These are phyloP conservation scores for Aureobasidium sp. DNA, from an alignment of 2,329 filamentous ascomycete species.

Conservation along the genomic window DNA sequence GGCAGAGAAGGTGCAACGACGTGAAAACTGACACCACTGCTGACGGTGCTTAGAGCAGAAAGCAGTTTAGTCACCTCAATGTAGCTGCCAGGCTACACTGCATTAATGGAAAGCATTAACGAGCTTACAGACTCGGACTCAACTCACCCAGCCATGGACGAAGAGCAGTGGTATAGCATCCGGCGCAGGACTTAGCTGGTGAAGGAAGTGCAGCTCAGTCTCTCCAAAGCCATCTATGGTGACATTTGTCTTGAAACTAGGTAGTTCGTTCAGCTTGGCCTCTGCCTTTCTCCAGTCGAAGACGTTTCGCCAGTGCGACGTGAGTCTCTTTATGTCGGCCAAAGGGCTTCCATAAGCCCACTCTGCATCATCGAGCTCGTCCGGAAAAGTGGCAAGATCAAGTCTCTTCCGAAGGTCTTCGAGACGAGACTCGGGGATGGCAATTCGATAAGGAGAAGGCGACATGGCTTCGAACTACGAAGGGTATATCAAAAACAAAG, in stretches of 20 bases:
- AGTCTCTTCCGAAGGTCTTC: constrained; percentile 52
- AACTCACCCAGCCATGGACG: constrained; percentile 50
- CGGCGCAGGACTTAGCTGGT: constrained; percentile 45
- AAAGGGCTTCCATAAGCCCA: constrained; percentile 57
- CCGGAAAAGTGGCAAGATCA: constrained; percentile 46
- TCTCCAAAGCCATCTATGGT: constrained; percentile 52
- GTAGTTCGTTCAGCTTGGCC: constrained; percentile 51
- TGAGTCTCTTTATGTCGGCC: constrained; percentile 53
- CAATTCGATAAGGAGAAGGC: constrained; percentile 39
- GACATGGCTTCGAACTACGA: neutral
- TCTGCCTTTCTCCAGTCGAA: constrained; percentile 59
- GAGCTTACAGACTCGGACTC: neutral
- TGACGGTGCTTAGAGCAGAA: constrained; percentile 33
- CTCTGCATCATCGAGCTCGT: constrained; percentile 45
- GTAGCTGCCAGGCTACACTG: constrained; percentile 55
- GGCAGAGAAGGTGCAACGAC: constrained; percentile 50
- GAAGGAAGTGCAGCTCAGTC: constrained; percentile 58
- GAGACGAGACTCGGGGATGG: constrained; percentile 46
- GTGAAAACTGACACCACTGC: constrained; percentile 43
- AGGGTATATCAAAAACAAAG: neutral
- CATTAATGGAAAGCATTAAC: neutral
- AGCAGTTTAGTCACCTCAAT: constrained; percentile 60
- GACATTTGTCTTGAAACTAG: constrained; percentile 52
- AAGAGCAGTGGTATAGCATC: constrained; percentile 60
- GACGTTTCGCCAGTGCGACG: constrained; percentile 48